phyloP scores from a whole-genome alignment of 805 yeast genomes.

The Zygosaccharomyces pseudorouxii region DNA sequence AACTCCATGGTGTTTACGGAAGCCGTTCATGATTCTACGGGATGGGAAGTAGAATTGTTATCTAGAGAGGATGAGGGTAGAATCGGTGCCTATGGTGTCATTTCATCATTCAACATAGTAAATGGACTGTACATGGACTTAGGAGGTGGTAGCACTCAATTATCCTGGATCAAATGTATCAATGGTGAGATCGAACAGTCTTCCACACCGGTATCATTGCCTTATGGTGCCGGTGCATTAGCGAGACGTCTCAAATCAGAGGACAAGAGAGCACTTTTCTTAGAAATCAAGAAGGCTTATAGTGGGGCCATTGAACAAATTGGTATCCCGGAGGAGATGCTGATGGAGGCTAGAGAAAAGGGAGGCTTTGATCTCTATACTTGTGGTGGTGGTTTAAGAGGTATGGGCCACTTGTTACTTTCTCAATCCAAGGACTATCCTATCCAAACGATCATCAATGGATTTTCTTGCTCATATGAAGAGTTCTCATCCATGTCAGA shows the following conservation, averaged over 20 bases:
- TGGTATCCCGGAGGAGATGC: conserved; percentile 48
- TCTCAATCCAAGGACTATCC: conserved; percentile 55
- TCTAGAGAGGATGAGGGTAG: conserved; percentile 62
- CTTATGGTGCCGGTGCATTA: conserved; percentile 70
- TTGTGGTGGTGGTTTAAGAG: conserved; percentile 73
- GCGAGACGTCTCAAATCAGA: conserved; percentile 52
- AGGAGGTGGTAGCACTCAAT: conserved; percentile 66
- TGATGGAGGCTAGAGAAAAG: conserved; percentile 45
- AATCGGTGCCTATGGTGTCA: conserved; percentile 68
- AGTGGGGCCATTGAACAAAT: conserved; percentile 47
- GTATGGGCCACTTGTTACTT: conserved; percentile 58
- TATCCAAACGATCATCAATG: conserved; percentile 64
- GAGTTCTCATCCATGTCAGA: conserved; percentile 50
- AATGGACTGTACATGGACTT: conserved; percentile 68
- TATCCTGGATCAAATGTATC: conserved; percentile 61
- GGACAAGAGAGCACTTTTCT: conserved; percentile 44
- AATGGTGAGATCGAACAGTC: conserved; percentile 54
- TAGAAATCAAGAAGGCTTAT: conserved; percentile 50
- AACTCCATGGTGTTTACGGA: conserved; percentile 56
- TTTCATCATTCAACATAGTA: conserved; percentile 62
- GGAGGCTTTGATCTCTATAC: conserved; percentile 63
- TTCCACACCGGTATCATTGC: conserved; percentile 55
- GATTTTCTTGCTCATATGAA: conserved; percentile 54
- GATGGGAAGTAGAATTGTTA: conserved; percentile 60
- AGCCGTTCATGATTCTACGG: conserved; percentile 52